Base-by-base conservation (phyloP, 352 stramenopile species). In the Pythium aristosporum region DNA sequence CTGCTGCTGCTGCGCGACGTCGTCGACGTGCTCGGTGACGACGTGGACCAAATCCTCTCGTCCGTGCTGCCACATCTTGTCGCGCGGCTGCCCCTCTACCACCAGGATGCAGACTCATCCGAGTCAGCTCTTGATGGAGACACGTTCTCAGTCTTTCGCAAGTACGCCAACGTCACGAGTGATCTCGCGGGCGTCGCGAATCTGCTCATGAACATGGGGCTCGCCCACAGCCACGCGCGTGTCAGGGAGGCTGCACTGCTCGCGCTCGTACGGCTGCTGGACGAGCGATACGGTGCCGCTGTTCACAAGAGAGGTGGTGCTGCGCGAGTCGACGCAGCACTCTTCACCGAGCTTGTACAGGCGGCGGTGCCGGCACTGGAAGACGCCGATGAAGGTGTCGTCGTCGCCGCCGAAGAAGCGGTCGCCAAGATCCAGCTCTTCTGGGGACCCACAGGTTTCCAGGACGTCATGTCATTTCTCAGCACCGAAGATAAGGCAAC, bases 41-140 rank as follows among this genome's bases (percentile, higher is more conserved):
- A 85, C 54, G 63, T 89, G 3, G 80, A 91, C 20, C 84, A 89
- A 63, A 79, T 93, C 51, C 51, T 87, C 12, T 74, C 82, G 23
- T 87, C 80, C 11, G 80, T 93, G 34, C 63, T 93, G 9, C 82
- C 80, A 32, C 82, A 90, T 65, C 61, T 93, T n/a, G 73, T 90
- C 18, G 55, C 71, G 28, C 73, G 65, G 42, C 63, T 93, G 37
- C 60, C 78, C 23, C 23, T 7, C 3, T 20, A 57, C 48, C 18
- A 28, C 48, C 18, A 37, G 30, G 51, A 43, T 3, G 43, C 47
- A 20, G 54, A 48, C 9, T 3, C 18, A 13, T 30, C 21, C 15
- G 41, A 62, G 3, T 56, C 68, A 43, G 44, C 50, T 16, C 61
- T 88, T 18, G 63, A 87, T 20, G 75, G 88, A 36, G 77, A 88